These are phyloP conservation scores for Hibiscus syriacus DNA, from an alignment of 345 rosid species.

Conservation along the genomic window DNA sequence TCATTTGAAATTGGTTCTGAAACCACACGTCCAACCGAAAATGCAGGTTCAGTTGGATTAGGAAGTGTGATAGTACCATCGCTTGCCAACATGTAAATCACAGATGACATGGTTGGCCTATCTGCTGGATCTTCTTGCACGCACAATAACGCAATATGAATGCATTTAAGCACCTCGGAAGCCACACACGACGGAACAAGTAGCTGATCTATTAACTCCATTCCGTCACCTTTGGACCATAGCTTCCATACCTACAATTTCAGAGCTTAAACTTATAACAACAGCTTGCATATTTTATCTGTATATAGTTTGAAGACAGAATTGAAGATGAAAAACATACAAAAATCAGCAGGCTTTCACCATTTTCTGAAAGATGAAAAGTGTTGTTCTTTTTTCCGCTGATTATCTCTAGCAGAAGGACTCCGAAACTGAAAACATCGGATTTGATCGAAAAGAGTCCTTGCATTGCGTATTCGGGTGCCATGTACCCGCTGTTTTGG, in stretches of 20 bases:
- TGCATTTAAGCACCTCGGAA: slow-evolving; percentile 36
- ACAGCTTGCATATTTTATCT: too few relatives aligned
- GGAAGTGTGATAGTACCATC: slow-evolving; percentile 16
- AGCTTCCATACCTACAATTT: slow-evolving; percentile 28
- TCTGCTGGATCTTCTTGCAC: slow-evolving; percentile 28
- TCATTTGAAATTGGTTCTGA: neutral
- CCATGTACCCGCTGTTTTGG: slow-evolving; percentile 27
- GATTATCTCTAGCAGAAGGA: slow-evolving; percentile 29
- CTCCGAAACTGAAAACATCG: slow-evolving; percentile 39
- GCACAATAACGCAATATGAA: slow-evolving; percentile 20
- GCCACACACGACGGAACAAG: slow-evolving; percentile 22
- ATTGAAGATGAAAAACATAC: slow-evolving; percentile 11
- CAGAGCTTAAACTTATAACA: neutral
- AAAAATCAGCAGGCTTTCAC: slow-evolving; percentile 21
- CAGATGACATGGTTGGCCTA: slow-evolving; percentile 43
- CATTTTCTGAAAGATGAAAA: slow-evolving; percentile 8
- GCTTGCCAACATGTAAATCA: slow-evolving; percentile 36
- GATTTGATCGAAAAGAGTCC: slow-evolving; percentile 33
- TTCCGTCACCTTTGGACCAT: slow-evolving; percentile 42
- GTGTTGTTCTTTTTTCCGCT: slow-evolving; percentile 25
- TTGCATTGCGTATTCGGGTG: slow-evolving; percentile 34
- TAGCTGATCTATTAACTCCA: slow-evolving; percentile 41
- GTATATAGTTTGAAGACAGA: neutral
- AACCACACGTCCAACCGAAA: slow-evolving; percentile 1
- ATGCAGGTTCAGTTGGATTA: slow-evolving; percentile 24